A percentile compares a stretch with the other conserved stretches of the same genome.
phyloP scores from a whole-genome alignment of 345 rosid species.

The Turritis glabra region DNA sequence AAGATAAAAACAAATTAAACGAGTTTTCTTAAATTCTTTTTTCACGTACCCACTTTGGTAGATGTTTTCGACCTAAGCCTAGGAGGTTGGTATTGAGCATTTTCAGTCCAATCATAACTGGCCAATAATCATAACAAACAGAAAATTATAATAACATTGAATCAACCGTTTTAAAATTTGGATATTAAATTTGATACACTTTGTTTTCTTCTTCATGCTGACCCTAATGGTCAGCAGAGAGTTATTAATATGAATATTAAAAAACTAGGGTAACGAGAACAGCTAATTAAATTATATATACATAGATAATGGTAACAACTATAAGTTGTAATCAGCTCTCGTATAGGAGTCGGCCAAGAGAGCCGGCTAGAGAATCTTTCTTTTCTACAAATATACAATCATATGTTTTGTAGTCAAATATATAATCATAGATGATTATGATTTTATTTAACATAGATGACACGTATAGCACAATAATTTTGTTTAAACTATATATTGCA shows the following conservation, averaged over 20 bases:
- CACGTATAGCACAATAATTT: not conserved
- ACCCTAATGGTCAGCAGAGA: constrained; percentile 3
- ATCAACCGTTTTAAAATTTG: not conserved
- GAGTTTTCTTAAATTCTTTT: not conserved
- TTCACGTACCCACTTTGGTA: constrained; percentile 18
- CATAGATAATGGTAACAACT: constrained; percentile 21
- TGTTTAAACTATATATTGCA: not conserved
- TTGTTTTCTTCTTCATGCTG: constrained; percentile 8
- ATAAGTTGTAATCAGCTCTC: constrained; percentile 10
- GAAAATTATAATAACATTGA: not conserved
- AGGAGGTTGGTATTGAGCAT: constrained; percentile 19
- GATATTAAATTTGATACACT: not conserved
- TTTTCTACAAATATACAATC: constrained; percentile 6
- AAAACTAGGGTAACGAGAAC: not conserved
- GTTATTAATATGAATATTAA: not conserved
- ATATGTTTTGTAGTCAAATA: not conserved
- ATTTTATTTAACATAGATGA: not conserved
- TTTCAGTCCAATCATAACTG: constrained; percentile 17
- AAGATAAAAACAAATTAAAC: not conserved
- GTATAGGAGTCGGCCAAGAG: constrained; percentile 20
- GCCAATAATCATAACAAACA: not conserved
- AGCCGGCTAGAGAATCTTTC: constrained; percentile 27
- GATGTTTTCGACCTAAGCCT: constrained; percentile 16
- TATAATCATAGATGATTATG: not conserved
- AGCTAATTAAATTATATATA: not conserved